phyloP scores from a whole-genome alignment of 169 alveolate species.

The Cryptosporidium parvum region DNA sequence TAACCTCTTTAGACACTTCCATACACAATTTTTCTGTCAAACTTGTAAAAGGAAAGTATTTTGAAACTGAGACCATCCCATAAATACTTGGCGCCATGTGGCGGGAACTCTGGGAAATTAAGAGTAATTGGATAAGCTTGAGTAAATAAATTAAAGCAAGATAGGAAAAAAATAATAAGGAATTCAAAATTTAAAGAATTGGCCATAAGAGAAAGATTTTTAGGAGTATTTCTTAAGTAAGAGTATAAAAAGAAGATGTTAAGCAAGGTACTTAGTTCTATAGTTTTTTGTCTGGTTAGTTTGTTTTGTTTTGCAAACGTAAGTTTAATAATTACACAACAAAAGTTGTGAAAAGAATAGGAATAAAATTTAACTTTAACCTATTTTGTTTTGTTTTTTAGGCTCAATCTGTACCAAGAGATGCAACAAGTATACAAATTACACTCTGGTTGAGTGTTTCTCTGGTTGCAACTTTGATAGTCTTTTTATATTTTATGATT shows the following conservation, averaged over 20 bases:
- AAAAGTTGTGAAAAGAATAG: background rate
- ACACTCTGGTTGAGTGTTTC: slow-evolving; percentile 60
- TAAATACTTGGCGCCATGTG: background rate
- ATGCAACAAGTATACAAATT: slow-evolving; percentile 67
- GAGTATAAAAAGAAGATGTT: background rate
- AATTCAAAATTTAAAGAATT: background rate
- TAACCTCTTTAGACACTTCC: slow-evolving; percentile 6
- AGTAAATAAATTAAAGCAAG: background rate
- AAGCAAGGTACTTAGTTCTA: background rate
- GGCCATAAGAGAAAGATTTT: background rate
- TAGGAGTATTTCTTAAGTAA: background rate
- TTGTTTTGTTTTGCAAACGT: slow-evolving; percentile 16
- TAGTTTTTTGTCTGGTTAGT: background rate
- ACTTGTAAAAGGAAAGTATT: background rate
- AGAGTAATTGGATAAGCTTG: background rate
- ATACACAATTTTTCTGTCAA: slow-evolving; percentile 5
- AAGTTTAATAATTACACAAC: slow-evolving; percentile 1
- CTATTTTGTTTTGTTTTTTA: background rate
- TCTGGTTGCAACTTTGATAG: slow-evolving; percentile 19
- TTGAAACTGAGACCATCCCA: background rate
- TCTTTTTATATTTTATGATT: slow-evolving; percentile 53
- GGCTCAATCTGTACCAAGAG: slow-evolving; percentile 69
- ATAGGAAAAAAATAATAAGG: background rate
- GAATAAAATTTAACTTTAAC: background rate
- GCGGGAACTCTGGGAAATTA: slow-evolving; percentile 26